Base-by-base conservation (phyloP, 371 early-diverging fungal species). In the Gilbertella persicaria region DNA sequence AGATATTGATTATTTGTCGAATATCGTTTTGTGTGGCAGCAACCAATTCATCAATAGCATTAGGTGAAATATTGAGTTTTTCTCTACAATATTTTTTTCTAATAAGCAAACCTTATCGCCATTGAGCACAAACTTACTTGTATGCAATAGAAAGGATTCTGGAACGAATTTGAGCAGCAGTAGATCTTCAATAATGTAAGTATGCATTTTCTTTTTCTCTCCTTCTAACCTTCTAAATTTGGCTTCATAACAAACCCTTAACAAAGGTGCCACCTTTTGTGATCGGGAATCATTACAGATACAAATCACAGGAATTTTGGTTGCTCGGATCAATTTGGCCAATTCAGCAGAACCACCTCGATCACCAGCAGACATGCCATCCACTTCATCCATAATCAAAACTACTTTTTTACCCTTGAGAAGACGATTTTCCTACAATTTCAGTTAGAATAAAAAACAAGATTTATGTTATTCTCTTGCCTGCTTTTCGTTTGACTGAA, bases 381-480 rank as follows among this genome's bases (percentile, higher is more conserved):
- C 99, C 0, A 99, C 96, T 71, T 99, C 99, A 78, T 99, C 99
- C 99, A 99, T 99, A 44, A 99, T 89, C 10, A 99, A 67, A 0
- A 96, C 80, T 23, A 80, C 75, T 43, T 75, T 80, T 45, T 79
- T 79, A n/a, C 61, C 62, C 47, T 60, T 63, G 4, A 46, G 30
- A 1, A 50, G 14, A 23, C 38, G 45, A 9, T 45, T 36, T 30
- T 54, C 1, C 68, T 42, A 0, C 58, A 60, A 16, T 60, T 48
- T 17, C 24, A 43, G 4, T 65, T 50, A 5, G 25, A 29, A 17
- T 12, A 9, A 33, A 9, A 5, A 33, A 3, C 33, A n/a, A n/a
- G n/a, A n/a, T n/a, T n/a, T n/a, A n/a, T n/a, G n/a, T n/a, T n/a
- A 38, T 25, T 33, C 48, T 48, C 8, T 55, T 55, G 13, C 24